phyloP scores from a whole-genome alignment of 1,139 yeast genomes.

The Lodderomyces oxycetoniae region DNA sequence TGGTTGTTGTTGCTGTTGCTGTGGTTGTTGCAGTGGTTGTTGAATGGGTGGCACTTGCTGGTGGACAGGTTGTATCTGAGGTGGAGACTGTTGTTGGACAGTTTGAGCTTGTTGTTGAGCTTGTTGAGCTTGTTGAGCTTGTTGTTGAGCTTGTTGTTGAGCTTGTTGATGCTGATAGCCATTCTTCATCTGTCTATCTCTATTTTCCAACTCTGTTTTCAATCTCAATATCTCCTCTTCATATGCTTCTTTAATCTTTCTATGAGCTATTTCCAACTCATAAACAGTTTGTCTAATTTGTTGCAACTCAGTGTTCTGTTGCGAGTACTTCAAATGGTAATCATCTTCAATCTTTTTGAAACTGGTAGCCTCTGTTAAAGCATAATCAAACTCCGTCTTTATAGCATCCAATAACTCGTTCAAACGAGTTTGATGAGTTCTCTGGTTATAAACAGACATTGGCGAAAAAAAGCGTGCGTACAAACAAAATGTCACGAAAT shows the following conservation, averaged over 20 bases:
- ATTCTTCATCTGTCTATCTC: slow-evolving; percentile 49
- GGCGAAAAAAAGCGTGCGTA: slow-evolving; percentile 4
- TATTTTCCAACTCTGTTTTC: slow-evolving; percentile 77
- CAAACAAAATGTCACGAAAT: not conserved
- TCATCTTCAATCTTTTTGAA: slow-evolving; percentile 92
- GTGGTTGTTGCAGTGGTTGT: slow-evolving; percentile 10
- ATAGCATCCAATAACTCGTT: slow-evolving; percentile 85
- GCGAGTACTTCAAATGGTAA: slow-evolving; percentile 83
- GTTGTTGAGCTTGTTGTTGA: slow-evolving; percentile 10
- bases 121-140: slow-evolving; percentile 11
- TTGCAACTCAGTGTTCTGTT: slow-evolving; percentile 91
- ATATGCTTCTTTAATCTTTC: slow-evolving; percentile 92
- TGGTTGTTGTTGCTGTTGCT: slow-evolving; percentile 17
- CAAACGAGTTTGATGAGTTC: slow-evolving; percentile 52
- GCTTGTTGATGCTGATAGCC: slow-evolving; percentile 12
- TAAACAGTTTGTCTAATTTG: slow-evolving; percentile 91
- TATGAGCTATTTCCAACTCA: slow-evolving; percentile 90
- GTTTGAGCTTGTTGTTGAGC: slow-evolving; percentile 15
- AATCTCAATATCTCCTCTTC: slow-evolving; percentile 87
- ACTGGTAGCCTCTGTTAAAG: slow-evolving; percentile 80
- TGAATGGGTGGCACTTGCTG: slow-evolving; percentile 18
- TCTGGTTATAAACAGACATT: slow-evolving; percentile 25
- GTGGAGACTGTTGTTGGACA: slow-evolving; percentile 15
- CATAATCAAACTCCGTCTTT: slow-evolving; percentile 85
- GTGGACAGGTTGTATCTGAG: slow-evolving; percentile 32